Percentiles rank a stretch among this genome's conserved stretches.
phyloP scores from a whole-genome alignment of 106 monocot genomes.

The Platanthera zijinensis region DNA sequence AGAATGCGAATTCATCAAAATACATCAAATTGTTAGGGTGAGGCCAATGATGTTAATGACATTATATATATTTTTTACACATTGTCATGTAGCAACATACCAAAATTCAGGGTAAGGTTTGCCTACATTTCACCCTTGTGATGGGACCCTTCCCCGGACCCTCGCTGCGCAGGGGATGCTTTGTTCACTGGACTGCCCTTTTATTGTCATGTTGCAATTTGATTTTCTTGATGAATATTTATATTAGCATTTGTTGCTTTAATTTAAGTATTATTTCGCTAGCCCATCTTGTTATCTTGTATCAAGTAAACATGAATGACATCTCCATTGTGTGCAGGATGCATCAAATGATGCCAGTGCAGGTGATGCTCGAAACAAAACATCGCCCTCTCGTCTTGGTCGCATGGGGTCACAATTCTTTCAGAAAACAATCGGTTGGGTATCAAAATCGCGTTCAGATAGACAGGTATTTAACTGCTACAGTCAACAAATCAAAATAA shows the following conservation, averaged over 20 bases:
- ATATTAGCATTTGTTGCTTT: background rate
- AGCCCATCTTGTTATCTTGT: background rate
- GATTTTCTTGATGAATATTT: background rate
- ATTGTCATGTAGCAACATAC: no score
- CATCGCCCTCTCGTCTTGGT: constrained; percentile 54
- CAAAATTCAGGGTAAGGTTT: no score
- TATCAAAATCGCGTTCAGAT: constrained; percentile 45
- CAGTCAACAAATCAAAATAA: background rate
- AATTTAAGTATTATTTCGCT: background rate
- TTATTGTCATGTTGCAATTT: background rate
- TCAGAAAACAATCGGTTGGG: constrained; percentile 77
- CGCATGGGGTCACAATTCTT: constrained; percentile 53
- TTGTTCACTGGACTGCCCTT: no score
- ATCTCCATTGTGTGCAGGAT: constrained; percentile 17
- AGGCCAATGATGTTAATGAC: no score
- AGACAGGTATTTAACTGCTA: constrained; percentile 45
- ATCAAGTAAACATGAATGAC: background rate
- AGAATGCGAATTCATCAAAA: no score
- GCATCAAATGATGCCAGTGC: constrained; percentile 25
- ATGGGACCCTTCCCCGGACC: no score
- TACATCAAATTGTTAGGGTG: no score
- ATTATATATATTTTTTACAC: no score
- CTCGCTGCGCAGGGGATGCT: no score
- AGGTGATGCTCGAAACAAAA: constrained; percentile 39
- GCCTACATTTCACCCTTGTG: no score